Conservation (phyloP, 2,329 filamentous ascomycete species). For the Alternaria triticimaculans region DNA sequence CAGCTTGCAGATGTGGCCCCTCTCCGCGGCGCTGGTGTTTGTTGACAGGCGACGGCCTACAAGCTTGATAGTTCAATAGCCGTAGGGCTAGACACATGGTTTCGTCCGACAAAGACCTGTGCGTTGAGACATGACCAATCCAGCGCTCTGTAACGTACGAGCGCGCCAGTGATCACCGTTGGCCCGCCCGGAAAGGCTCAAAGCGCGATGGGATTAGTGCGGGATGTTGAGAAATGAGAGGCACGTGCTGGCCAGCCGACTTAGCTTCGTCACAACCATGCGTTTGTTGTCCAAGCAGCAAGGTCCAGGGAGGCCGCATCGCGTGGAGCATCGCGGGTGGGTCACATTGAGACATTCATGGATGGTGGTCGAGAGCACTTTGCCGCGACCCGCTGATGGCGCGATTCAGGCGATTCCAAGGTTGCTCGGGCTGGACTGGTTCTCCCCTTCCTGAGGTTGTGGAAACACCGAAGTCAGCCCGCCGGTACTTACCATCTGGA, state of each 20-base stretch:
- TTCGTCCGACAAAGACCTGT: conserved; percentile 19
- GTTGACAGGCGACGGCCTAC: not conserved
- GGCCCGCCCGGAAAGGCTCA: conserved; percentile 3
- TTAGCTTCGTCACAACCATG: not conserved
- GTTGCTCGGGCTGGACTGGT: conserved; percentile 7
- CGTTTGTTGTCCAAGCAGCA: not conserved
- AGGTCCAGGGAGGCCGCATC: conserved; percentile 9
- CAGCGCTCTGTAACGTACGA: conserved; percentile 3
- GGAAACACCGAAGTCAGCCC: conserved; percentile 3
- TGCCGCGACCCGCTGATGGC: conserved; percentile 16
- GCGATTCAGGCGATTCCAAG: conserved; percentile 13
- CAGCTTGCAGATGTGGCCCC: conserved; percentile 9
- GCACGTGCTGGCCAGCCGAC: not conserved
- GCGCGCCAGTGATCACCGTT: conserved; percentile 15
- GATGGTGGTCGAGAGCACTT: conserved; percentile 9
- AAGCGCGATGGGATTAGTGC: conserved; percentile 1
- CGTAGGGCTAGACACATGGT: conserved; percentile 17
- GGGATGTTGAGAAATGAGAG: conserved; percentile 10
- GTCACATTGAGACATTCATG: conserved; percentile 3
- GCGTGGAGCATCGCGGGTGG: conserved; percentile 7
- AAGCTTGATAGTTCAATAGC: conserved; percentile 23
- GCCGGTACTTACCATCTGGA: not conserved
- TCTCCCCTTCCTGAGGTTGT: not conserved
- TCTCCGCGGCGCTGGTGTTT: conserved; percentile 2
- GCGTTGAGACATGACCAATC: conserved; percentile 39